Conservation (phyloP, 371 early-diverging fungal species). For the Coemansia sp. region DNA sequence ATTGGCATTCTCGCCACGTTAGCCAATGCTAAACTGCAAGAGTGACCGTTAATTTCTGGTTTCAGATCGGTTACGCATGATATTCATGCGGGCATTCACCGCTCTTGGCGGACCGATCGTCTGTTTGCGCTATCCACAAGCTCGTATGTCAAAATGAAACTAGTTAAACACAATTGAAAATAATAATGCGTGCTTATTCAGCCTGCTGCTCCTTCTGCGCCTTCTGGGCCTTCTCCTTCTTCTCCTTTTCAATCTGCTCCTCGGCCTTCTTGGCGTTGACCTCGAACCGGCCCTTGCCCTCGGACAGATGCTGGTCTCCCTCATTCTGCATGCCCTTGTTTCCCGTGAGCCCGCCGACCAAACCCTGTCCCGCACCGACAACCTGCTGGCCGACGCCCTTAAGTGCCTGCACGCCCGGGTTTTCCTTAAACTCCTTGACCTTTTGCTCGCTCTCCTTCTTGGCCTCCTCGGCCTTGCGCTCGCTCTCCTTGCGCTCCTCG, state of each 20-base stretch:
- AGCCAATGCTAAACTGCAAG: not conserved
- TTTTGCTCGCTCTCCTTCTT: constrained; percentile 13
- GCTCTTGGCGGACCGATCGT: too few relatives aligned
- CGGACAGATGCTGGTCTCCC: not conserved
- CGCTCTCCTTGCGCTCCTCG: too few relatives aligned
- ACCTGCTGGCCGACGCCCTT: not conserved
- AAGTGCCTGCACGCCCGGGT: not conserved
- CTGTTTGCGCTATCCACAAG: too few relatives aligned
- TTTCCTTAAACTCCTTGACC: constrained; percentile 8
- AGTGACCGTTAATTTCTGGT: not conserved
- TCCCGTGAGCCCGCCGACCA: not conserved
- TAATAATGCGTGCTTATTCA: not conserved
- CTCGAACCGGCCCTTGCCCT: not conserved
- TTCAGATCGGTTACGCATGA: not conserved
- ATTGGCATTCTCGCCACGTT: constrained; percentile 1
- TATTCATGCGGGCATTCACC: too few relatives aligned
- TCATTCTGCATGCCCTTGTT: not conserved
- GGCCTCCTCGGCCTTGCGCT: constrained; percentile 9
- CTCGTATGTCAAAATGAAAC: too few relatives aligned
- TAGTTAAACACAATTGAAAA: too few relatives aligned
- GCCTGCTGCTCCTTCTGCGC: constrained; percentile 1
- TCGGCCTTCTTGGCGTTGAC: constrained; percentile 10
- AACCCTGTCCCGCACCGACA: constrained; percentile 1
- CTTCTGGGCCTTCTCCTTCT: not conserved
- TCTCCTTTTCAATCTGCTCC: constrained; percentile 2